phyloP scores from a whole-genome alignment of 2,329 filamentous ascomycete genomes.

The Penicillium sp. region DNA sequence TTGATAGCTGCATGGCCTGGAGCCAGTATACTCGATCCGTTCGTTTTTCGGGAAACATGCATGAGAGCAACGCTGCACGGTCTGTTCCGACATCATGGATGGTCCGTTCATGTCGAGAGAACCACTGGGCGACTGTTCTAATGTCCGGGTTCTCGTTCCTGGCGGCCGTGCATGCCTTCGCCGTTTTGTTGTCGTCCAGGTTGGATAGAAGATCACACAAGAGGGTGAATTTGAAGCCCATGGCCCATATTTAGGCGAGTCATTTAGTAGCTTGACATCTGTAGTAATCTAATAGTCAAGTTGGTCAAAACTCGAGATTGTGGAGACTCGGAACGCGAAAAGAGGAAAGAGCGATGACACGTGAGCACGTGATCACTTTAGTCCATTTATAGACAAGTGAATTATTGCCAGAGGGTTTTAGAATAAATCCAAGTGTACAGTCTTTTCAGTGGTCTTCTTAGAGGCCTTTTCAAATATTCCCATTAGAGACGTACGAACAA shows the following conservation, averaged over 20 bases:
- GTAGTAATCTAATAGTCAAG: background rate
- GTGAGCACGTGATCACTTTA: slow-evolving; percentile 5
- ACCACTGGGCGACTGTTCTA: slow-evolving; percentile 65
- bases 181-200: slow-evolving; percentile 53
- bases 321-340: slow-evolving; percentile 4
- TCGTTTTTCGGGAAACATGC: slow-evolving; percentile 71
- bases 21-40: slow-evolving; percentile 76
- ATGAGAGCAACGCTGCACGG: slow-evolving; percentile 66
- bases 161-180: slow-evolving; percentile 33
- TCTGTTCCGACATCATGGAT: slow-evolving; percentile 60
- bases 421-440: background rate
- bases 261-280: background rate
- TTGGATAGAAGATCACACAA: slow-evolving; percentile 72
- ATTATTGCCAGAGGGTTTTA: background rate
- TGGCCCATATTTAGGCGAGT: slow-evolving; percentile 13
- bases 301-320: background rate
- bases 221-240: slow-evolving; percentile 59
- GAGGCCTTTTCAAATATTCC: too few relatives aligned
- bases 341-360: background rate
- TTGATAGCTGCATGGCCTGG: slow-evolving; percentile 59
- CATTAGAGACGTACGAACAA: too few relatives aligned
- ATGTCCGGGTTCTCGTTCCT: slow-evolving; percentile 34
- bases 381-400: background rate
- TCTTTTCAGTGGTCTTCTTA: too few relatives aligned
- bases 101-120: slow-evolving; percentile 57